Evolutionary conservation across 129 eudicot species (phyloP).

Genomic region (Calendula officinalis): DNA sequence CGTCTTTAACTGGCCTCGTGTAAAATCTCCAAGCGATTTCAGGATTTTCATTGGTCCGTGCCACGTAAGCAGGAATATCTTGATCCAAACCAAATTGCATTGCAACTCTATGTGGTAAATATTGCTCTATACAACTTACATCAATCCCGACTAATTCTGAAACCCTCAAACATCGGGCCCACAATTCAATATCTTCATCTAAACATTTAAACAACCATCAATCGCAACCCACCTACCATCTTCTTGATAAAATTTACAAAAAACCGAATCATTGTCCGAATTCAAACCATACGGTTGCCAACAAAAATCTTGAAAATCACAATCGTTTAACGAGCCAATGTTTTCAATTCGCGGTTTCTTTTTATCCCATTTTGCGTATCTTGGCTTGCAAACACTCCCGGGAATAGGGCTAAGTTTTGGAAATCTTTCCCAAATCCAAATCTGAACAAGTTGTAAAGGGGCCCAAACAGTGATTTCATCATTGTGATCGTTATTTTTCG

Average conservation of each 20-base stretch:
- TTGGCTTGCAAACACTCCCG: neutral
- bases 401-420: neutral
- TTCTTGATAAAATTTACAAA: conserved; percentile 26
- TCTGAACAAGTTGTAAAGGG: conserved; percentile 33
- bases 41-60: conserved; percentile 5
- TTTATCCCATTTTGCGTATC: conserved; percentile 29
- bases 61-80: conserved; percentile 45
- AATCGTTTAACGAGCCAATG: conserved; percentile 15
- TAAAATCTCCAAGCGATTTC: conserved; percentile 43
- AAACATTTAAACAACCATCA: conserved; percentile 16
- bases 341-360: conserved; percentile 11
- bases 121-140: conserved; percentile 32
- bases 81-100: conserved; percentile 76
- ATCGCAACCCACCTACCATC: conserved; percentile 25
- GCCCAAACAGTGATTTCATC: conserved; percentile 25
- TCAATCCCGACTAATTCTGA: conserved; percentile 51
- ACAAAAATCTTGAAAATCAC: conserved; percentile 26
- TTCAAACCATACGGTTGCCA: conserved; percentile 43
- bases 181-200: conserved; percentile 29
- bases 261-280: conserved; percentile 16
- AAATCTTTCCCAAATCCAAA: conserved; percentile 42
- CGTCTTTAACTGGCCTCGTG: conserved; percentile 28
- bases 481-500: neutral
- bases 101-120: conserved; percentile 63
- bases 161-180: conserved; percentile 41